These are phyloP conservation scores for Lotus japonicus DNA, from an alignment of 306 rosid genomes.

Conservation along the genomic window DNA sequence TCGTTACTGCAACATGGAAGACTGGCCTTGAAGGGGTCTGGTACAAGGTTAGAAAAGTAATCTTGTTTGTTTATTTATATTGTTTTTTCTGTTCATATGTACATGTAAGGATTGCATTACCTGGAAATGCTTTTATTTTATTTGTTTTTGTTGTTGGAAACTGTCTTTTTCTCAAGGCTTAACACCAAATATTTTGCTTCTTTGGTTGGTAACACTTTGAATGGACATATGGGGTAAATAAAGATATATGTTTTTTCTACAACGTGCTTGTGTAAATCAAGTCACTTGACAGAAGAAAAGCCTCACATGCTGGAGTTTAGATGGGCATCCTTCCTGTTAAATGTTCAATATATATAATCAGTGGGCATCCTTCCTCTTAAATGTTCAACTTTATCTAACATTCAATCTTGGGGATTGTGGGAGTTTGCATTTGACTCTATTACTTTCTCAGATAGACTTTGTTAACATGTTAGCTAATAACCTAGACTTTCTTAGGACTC, in stretches of 20 bases:
- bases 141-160: not conserved
- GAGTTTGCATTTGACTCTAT: not conserved
- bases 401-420: not conserved
- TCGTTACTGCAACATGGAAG: constrained; percentile 93
- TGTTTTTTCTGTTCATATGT: constrained; percentile 1
- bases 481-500: not conserved
- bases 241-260: too few relatives aligned
- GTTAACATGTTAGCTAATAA: not conserved
- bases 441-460: not conserved
- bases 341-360: not conserved
- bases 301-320: not conserved
- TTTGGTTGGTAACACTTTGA: not conserved
- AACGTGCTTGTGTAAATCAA: not conserved
- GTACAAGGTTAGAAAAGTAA: constrained; percentile 70
- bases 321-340: not conserved
- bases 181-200: not conserved
- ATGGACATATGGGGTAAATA: not conserved
- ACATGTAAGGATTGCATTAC: not conserved
- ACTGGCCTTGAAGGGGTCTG: constrained; percentile 97
- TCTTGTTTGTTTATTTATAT: not conserved
- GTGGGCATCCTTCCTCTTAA: not conserved
- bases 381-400: not conserved
- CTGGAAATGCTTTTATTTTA: not conserved
- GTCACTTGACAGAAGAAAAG: not conserved
- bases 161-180: not conserved